Base-by-base conservation (phyloP, 306 rosid genomes). In the Rubus parviflorus region DNA sequence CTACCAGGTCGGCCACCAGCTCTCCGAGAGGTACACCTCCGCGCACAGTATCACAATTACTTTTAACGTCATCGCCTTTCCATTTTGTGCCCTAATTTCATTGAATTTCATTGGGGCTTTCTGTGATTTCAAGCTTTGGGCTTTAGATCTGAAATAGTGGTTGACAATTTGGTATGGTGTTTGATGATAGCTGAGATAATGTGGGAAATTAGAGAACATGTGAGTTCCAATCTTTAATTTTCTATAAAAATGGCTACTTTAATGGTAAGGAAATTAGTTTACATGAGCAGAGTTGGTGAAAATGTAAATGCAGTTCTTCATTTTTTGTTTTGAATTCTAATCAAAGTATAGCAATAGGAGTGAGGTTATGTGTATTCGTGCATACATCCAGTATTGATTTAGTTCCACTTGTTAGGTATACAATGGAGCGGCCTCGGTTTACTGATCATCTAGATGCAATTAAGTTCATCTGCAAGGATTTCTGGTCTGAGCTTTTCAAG, bases 401-500 rank as follows among this genome's bases (percentile, higher is more conserved):
- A 8, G 8, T 68, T 64, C 6, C 64, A 70, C 22, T 68, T 70
- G 61, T 38, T 80, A 95, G 98, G 84, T 92, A 92, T 73, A 88
- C 99, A 6, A 90, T 89, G 97, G 99, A 95, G 80, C 90, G 94
- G 83, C 97, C 99, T 75, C 94, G 97, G 47, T 95, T 95, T 82
- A 85, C 87, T 68, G 99, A 92, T 79, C 97, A 89, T 88, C 82
- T 95, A 6, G 99, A 95, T 85, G 97, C 99, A 6, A 95, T 92
- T 68, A 95, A 95, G 86, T 95, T 95, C 86, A 92, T 95, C 79
- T 95, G 99, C 87, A 95, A 95, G 87, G 99, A 95, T 85, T 95
- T 95, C 78, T 95, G 96, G 99, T 92, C 94, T 54, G 99, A 95
- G 87, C 92, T 95, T 61, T 95, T 95, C 82, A 95, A 95, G 90